These are phyloP conservation scores for Ceratocystis smalleyi DNA, from an alignment of 2,329 filamentous ascomycete species.

Conservation along the genomic window DNA sequence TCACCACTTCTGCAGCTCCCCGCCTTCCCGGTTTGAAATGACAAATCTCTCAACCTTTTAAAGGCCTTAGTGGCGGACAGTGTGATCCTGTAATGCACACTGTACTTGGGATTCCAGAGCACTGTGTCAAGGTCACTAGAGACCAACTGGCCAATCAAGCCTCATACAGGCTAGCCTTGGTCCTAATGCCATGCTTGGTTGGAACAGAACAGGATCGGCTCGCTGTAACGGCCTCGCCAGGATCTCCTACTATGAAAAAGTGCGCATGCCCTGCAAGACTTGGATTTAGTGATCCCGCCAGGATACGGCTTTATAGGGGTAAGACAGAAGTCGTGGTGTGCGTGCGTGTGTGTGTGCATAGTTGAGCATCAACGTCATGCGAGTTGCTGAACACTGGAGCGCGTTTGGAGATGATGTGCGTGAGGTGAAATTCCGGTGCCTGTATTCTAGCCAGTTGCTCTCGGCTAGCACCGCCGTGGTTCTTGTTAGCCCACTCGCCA, in stretches of 20 bases:
- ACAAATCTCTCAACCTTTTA: background rate
- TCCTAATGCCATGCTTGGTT: background rate
- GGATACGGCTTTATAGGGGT: background rate
- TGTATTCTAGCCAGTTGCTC: too few species aligned
- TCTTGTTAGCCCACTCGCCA: too few species aligned
- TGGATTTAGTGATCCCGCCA: background rate
- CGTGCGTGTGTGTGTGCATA: too few species aligned
- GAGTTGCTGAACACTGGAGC: too few species aligned
- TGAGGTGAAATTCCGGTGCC: too few species aligned
- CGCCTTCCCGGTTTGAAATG: background rate
- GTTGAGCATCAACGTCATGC: too few species aligned
- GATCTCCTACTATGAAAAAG: background rate
- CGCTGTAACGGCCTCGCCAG: background rate
- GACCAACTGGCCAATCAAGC: background rate
- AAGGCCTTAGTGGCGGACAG: background rate
- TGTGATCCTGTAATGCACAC: background rate
- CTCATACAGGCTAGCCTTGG: background rate
- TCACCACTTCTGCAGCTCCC: constrained; percentile 6
- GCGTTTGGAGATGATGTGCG: too few species aligned
- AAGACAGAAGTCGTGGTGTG: background rate
- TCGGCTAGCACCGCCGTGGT: too few species aligned
- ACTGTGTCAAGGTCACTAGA: background rate
- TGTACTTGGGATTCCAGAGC: background rate
- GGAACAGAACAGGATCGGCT: background rate
- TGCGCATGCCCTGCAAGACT: background rate